A percentile compares a stretch with the other conserved stretches of the same genome.
Evolutionary conservation across 2,329 filamentous ascomycete species (phyloP).

Genomic region (Botrytis fabae): DNA sequence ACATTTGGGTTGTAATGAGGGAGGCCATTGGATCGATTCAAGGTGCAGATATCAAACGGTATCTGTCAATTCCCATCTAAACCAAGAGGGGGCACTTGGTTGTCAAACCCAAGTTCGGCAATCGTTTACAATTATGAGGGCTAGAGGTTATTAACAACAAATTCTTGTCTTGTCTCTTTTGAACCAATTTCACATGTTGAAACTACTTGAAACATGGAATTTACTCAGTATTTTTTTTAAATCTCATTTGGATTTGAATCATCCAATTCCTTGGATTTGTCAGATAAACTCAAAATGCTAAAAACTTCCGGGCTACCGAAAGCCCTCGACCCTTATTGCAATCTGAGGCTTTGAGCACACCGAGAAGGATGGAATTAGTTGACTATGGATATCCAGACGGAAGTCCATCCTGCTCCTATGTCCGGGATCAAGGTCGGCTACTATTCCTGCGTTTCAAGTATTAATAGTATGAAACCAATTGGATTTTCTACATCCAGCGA

Average conservation of each 20-base stretch:
- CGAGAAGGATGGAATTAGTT: neutral
- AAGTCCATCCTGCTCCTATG: neutral
- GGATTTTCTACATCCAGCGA: neutral
- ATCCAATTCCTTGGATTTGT: neutral
- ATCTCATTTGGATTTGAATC: constrained; percentile 1
- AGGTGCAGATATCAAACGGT: neutral
- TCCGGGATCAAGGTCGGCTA: neutral
- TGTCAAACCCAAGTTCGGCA: neutral
- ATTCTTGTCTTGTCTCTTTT: neutral
- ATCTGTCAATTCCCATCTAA: neutral
- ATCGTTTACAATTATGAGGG: no score
- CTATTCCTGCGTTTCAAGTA: neutral
- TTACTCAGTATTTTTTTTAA: neutral
- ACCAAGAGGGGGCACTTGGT: neutral
- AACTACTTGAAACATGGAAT: neutral
- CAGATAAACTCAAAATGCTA: no score
- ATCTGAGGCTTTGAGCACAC: neutral
- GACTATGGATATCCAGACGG: neutral
- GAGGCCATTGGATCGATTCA: neutral
- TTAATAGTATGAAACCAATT: neutral
- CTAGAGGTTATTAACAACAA: no score
- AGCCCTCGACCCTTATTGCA: neutral
- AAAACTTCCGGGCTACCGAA: neutral
- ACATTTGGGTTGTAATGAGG: neutral
- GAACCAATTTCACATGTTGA: neutral